Evolutionary conservation across 2,329 filamentous ascomycete genomes (phyloP), one percentile per base, ranked within the genome.

Genomic region (Myriangium duriaei): DNA sequence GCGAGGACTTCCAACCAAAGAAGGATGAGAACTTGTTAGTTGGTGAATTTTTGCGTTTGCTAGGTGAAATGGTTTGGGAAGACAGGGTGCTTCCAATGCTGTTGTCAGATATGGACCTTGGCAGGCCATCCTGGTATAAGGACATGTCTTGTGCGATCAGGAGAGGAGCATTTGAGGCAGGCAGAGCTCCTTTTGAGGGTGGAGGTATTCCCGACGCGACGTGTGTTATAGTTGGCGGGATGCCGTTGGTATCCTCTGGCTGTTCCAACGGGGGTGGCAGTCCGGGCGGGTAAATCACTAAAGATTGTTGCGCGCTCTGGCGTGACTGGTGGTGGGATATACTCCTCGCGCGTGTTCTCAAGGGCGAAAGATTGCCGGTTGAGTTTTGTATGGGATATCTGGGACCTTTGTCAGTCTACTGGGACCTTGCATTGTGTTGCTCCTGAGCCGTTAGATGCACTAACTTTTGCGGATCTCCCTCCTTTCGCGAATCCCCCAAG

Each of bases 1-100:
- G 61, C 17, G 64, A 59, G 14, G 65, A 68, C 45, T 74, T 77
- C 72, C 76, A 79, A 43, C 74, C 72, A 49, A 81, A 81, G 56
- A 81, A 77, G 11, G 72, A 75, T 31, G 71, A 72, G 49, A 81
- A 68, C 40, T 63, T 66, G 32, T 65, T 65, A 12, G 49, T 57
- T 4, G 63, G 63, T 13, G 63, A 64, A 44, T 62, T 65, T 11
- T 62, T 59, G 42, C 60, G 58, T 35, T 51, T 55, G 11, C 40
- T 28, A 34, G 39, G 35, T 28, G 39, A 43, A 16, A 29, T 42
- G 42, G 39, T 40, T 13, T 45, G 42, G 21, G 48, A 40, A 1
- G 37, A 40, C 11, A 41, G 42, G 15, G 51, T 34, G 13, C 52
- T 54, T 15, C 29, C 36, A n/a, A 39, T 15, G 30, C 36, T 39